Conservation (phyloP, 208 protist species). For the Herpetomonas samuelpessoai region DNA sequence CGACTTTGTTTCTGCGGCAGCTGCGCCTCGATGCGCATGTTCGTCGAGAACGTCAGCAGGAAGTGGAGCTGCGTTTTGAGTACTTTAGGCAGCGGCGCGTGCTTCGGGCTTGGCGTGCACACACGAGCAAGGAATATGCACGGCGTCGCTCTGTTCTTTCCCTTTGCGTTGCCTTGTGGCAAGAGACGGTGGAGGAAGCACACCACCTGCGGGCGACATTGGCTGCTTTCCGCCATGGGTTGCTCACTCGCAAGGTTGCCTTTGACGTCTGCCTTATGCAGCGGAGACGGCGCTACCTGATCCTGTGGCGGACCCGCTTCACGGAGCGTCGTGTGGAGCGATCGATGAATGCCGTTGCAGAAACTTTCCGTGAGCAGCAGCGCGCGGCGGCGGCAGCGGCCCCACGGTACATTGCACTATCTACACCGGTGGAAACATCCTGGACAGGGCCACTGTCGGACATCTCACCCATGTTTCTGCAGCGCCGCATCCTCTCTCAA, state of each 20-base stretch:
- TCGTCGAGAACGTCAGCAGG: constrained; percentile 21
- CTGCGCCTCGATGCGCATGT: constrained; percentile 41
- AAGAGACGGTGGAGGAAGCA: constrained; percentile 10
- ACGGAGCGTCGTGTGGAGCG: constrained; percentile 7
- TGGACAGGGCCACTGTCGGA: no score
- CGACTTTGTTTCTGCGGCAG: constrained; percentile 51
- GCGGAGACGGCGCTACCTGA: constrained; percentile 2
- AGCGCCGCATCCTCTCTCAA: not conserved
- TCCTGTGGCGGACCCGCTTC: constrained; percentile 9
- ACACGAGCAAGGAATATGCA: constrained; percentile 3
- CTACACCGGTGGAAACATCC: no score
- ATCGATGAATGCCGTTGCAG: not conserved
- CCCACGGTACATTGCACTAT: no score
- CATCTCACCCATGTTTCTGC: no score
- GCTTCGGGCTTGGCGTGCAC: constrained; percentile 29
- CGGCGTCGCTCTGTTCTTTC: constrained; percentile 4
- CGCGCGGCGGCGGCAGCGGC: no score
- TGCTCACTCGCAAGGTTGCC: constrained; percentile 17
- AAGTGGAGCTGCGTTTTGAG: constrained; percentile 46
- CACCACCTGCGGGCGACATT: no score
- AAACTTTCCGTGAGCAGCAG: constrained; percentile 1
- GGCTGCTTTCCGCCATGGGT: no score
- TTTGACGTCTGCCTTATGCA: not conserved
- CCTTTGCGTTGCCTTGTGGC: constrained; percentile 23
- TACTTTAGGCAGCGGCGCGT: constrained; percentile 58